These are phyloP conservation scores for Parastagonospora avenae DNA, from an alignment of 2,329 filamentous ascomycete genomes.

Conservation along the genomic window DNA sequence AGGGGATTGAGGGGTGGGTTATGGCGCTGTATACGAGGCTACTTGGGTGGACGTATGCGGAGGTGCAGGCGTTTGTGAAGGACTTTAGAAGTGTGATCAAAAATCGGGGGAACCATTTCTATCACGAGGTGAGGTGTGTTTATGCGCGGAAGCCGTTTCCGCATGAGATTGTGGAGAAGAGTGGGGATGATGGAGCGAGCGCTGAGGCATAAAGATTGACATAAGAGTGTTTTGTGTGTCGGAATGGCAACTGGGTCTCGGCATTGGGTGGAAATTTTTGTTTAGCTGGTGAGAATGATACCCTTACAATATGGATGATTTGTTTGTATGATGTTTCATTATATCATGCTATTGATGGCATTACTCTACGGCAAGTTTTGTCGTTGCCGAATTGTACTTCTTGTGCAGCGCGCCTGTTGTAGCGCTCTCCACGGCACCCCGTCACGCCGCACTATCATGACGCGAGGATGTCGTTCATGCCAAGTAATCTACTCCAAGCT, in stretches of 20 bases:
- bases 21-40: constrained; percentile 48
- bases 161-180: constrained; percentile 10
- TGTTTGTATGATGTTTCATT: constrained; percentile 6
- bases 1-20: constrained; percentile 50
- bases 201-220: background rate
- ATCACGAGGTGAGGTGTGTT: constrained; percentile 45
- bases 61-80: constrained; percentile 42
- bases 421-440: too few relatives aligned
- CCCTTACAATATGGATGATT: background rate
- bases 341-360: constrained; percentile 15
- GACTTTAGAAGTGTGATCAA: constrained; percentile 40
- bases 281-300: background rate
- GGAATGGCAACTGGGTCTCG: background rate
- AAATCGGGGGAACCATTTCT: constrained; percentile 45
- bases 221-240: background rate
- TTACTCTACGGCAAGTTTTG: constrained; percentile 11
- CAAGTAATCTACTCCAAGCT: too few relatives aligned
- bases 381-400: background rate
- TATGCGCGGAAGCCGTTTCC: constrained; percentile 32
- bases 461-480: too few relatives aligned
- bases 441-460: too few relatives aligned
- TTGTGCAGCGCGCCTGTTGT: background rate
- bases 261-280: background rate
- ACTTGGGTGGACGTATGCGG: constrained; percentile 41
- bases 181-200: background rate